Conservation (phyloP, 306 rosid species). For the Castanea sativa region DNA sequence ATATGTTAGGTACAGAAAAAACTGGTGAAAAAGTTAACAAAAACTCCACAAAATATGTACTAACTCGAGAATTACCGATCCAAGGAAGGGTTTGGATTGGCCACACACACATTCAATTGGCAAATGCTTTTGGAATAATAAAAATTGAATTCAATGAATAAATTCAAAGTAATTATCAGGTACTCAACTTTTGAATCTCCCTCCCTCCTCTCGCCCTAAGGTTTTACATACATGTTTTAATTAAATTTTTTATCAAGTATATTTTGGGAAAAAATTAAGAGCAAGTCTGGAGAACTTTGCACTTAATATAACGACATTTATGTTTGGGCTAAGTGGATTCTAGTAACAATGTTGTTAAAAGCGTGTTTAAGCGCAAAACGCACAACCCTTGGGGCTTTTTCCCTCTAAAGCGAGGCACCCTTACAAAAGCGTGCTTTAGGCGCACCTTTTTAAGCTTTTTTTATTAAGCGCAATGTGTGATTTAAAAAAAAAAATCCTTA, state of each 20-base stretch:
- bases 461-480: no score
- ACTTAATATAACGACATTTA: neutral
- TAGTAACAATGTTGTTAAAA: no score
- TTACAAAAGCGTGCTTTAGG: no score
- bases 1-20: neutral
- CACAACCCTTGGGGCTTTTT: no score
- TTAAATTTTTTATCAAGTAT: neutral
- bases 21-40: neutral
- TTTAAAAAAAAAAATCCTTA: no score
- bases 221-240: neutral
- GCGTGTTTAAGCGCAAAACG: no score
- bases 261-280: constrained; percentile 6
- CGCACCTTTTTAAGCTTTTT: no score
- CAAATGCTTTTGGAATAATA: neutral
- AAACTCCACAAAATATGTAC: neutral
- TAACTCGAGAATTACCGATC: neutral
- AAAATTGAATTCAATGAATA: neutral
- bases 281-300: neutral
- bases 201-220: neutral
- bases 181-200: neutral
- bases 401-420: no score
- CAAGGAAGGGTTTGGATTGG: neutral
- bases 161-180: neutral
- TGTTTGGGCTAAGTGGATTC: neutral
- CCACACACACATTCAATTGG: neutral